Evolutionary conservation across 164 flowering plant species (phyloP).

Genomic region (Hamamelis virginiana): DNA sequence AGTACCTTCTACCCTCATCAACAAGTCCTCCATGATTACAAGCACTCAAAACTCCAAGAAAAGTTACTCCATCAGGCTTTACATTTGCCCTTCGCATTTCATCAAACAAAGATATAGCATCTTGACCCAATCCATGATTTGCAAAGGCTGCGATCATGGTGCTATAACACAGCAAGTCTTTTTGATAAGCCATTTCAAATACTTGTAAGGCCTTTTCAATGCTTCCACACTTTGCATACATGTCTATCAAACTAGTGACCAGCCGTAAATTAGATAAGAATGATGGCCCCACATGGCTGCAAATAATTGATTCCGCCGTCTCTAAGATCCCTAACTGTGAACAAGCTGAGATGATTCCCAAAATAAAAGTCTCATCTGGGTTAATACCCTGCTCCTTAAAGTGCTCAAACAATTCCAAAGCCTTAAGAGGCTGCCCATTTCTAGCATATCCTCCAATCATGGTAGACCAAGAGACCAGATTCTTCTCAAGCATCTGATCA

Average conservation of each 20-base stretch:
- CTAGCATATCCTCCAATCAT: conserved; percentile 42
- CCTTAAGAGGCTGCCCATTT: conserved; percentile 32
- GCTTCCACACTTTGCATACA: conserved; percentile 43
- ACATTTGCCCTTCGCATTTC: conserved; percentile 29
- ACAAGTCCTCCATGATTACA: conserved; percentile 49
- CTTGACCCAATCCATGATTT: conserved; percentile 34
- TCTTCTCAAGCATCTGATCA: conserved; percentile 40
- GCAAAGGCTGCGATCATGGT: conserved; percentile 48
- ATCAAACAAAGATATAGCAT: conserved; percentile 34
- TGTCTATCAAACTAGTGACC: conserved; percentile 37
- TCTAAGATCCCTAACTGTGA: conserved; percentile 34
- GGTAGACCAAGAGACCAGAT: conserved; percentile 43
- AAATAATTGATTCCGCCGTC: conserved; percentile 27
- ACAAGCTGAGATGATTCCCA: conserved; percentile 39
- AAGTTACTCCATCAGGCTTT: conserved; percentile 39
- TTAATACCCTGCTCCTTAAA: conserved; percentile 28
- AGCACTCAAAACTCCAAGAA: conserved; percentile 40
- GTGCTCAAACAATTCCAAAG: conserved; percentile 26
- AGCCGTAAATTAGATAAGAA: conserved; percentile 20
- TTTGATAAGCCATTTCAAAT: conserved; percentile 23
- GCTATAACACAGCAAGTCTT: conserved; percentile 39
- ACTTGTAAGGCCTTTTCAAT: conserved; percentile 32
- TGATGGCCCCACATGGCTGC: conserved; percentile 14
- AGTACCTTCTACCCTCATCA: conserved; percentile 34
- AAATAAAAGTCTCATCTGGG: conserved; percentile 38